These are phyloP conservation scores for Alternaria atra DNA, from an alignment of 2,329 filamentous ascomycete species.

Conservation along the genomic window DNA sequence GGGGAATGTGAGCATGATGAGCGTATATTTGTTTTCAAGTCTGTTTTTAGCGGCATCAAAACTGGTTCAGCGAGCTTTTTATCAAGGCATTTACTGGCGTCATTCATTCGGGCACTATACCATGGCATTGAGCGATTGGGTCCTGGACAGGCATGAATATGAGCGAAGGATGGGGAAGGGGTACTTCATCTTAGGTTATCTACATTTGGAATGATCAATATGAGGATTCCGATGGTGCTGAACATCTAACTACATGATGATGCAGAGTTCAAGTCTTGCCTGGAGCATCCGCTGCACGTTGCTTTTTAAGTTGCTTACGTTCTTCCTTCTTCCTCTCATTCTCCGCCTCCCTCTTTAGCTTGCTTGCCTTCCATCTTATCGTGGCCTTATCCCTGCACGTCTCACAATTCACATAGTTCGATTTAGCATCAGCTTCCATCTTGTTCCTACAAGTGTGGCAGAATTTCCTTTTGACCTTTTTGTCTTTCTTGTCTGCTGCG, in stretches of 20 bases:
- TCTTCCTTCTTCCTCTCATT: neutral
- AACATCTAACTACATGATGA: neutral
- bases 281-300: neutral
- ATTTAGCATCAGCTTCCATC: neutral
- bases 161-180: neutral
- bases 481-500: neutral
- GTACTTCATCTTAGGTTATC: neutral
- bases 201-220: neutral
- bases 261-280: neutral
- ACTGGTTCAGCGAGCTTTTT: conserved; percentile 19
- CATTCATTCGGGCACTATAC: conserved; percentile 28
- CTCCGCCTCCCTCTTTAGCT: neutral
- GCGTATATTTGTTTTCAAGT: conserved; percentile 4
- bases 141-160: conserved; percentile 2
- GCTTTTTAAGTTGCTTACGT: neutral
- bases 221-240: neutral
- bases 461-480: neutral
- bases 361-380: neutral
- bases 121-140: conserved; percentile 23
- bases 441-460: no score
- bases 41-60: conserved; percentile 39
- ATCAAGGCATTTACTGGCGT: conserved; percentile 30
- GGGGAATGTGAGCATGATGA: neutral
- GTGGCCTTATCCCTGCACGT: neutral
- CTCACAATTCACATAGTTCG: neutral